Percentiles rank a stretch among this genome's conserved stretches.
These are phyloP conservation scores for Rhodosporidiobolus sp. DNA, from an alignment of 768 basidiomycete species.

Conservation along the genomic window DNA sequence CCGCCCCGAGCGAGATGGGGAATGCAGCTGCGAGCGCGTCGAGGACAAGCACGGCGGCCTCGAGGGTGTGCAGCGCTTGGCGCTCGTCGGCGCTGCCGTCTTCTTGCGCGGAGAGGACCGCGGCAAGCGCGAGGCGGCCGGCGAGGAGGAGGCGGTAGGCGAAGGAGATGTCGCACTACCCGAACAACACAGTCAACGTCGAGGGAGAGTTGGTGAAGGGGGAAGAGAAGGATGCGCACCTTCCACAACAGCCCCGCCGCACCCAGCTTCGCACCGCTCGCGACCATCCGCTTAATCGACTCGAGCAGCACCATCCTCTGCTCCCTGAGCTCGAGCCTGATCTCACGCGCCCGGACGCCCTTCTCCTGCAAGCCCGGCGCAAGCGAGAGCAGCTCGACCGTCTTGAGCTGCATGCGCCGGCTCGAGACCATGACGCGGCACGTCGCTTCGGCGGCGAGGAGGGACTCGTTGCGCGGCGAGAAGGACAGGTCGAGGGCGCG, in stretches of 20 bases:
- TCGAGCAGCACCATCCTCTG: not conserved
- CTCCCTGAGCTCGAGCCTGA: not conserved
- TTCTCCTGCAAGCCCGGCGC: too few relatives aligned
- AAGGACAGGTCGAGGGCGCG: not conserved
- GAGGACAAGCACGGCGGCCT: not conserved
- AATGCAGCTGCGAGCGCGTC: not conserved
- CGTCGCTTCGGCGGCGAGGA: not conserved
- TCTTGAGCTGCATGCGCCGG: not conserved
- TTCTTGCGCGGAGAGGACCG: too few relatives aligned
- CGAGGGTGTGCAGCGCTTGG: not conserved
- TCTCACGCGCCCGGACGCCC: not conserved
- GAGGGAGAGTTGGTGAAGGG: too few relatives aligned
- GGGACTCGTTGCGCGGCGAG: not conserved
- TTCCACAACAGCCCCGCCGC: not conserved
- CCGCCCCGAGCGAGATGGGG: not conserved
- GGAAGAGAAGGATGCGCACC: too few relatives aligned
- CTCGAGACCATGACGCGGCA: not conserved
- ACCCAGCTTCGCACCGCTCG: not conserved
- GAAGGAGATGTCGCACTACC: not conserved
- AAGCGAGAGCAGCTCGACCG: not conserved
- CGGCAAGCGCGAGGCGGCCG: too few relatives aligned
- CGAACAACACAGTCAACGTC: too few relatives aligned
- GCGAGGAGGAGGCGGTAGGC: too few relatives aligned
- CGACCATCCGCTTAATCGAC: not conserved
- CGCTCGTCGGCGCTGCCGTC: too few relatives aligned